Base-by-base conservation (phyloP, 2,329 filamentous ascomycete genomes). In the Diplodia mutila region DNA sequence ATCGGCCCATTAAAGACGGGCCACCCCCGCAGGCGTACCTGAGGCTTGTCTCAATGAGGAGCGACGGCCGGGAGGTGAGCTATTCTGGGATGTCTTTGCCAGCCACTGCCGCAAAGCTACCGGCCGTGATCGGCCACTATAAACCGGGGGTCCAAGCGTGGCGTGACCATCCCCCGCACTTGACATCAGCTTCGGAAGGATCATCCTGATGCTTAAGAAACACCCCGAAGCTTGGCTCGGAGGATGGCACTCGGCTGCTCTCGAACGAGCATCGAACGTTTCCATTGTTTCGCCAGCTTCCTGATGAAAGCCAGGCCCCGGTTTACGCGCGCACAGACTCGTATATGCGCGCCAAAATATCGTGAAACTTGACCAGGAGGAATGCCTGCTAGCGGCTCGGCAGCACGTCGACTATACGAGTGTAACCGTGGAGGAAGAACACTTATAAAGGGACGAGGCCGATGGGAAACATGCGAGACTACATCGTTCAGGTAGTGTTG, bases 341-440 rank as follows among this genome's bases (percentile, higher is more conserved):
- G 57, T 61, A 61, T 61, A 61, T 61, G 57, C 57, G 39, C 29
- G 57, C 57, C 23, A 16, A 23, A 23, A 21, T 39, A 21, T 46
- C 57, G 25, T 32, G 57, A 48, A 32, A 48, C 39, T 32, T n/a
- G 12, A 59, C 57, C 21, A 61, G 23, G 57, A 32, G 39, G 21
- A n/a, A 49, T 49, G 57, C 57, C 57, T 61, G 57, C 57, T 61
- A 61, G 57, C 39, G 34, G 25, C 23, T 59, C 54, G 54, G 54
- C 16, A 42, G 12, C 23, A 46, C 37, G 12, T 49, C 57, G 57
- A 32, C 32, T 61, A 61, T 61, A 61, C 57, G 57, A 61, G 32
- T 61, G 57, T 32, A 42, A 61, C 39, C 23, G 57, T 49, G 8
- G 21, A 46, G 39, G 12, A 46, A 21, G 23, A 59, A 46, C 14